These are phyloP conservation scores for Sanghuangporus sanghuang DNA, from an alignment of 1,284 basidiomycete species.

Conservation along the genomic window DNA sequence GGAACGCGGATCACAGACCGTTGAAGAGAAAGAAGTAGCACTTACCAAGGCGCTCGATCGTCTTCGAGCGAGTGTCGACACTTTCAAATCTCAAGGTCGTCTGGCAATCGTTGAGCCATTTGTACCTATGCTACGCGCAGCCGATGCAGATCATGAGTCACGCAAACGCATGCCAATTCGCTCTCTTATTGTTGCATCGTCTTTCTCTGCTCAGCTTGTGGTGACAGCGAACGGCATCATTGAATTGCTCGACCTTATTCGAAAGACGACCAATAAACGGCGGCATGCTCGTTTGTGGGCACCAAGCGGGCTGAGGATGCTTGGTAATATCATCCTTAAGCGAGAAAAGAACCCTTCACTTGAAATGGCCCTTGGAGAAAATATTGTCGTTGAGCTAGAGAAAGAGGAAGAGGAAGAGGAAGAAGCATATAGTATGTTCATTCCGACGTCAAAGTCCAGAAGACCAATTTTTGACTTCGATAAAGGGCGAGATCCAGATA, in stretches of 20 bases:
- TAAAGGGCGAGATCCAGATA: conserved; percentile 44
- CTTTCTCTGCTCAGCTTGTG: conserved; percentile 42
- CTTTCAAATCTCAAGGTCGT: conserved; percentile 38
- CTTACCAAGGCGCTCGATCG: conserved; percentile 35
- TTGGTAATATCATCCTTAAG: conserved; percentile 33
- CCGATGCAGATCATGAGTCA: conserved; percentile 3
- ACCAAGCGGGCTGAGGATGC: conserved; percentile 40
- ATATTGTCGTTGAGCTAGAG: background rate
- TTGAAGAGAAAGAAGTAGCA: conserved; percentile 26
- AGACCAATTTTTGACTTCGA: background rate
- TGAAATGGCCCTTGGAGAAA: conserved; percentile 16
- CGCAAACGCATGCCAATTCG: conserved; percentile 30
- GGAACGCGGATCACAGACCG: conserved; percentile 23
- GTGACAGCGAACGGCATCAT: conserved; percentile 39
- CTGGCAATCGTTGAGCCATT: conserved; percentile 46
- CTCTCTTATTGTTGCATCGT: conserved; percentile 41
- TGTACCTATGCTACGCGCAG: conserved; percentile 25
- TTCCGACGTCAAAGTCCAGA: background rate
- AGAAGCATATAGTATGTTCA: conserved; percentile 31
- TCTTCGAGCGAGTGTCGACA: conserved; percentile 33
- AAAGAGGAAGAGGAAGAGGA: conserved; percentile 18
- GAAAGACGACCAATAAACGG: conserved; percentile 35
- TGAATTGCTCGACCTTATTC: conserved; percentile 39
- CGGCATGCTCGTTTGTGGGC: conserved; percentile 42
- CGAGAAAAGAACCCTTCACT: conserved; percentile 23